Conservation (phyloP, 2,329 filamentous ascomycete species). For the Aspergillus floridensis region DNA sequence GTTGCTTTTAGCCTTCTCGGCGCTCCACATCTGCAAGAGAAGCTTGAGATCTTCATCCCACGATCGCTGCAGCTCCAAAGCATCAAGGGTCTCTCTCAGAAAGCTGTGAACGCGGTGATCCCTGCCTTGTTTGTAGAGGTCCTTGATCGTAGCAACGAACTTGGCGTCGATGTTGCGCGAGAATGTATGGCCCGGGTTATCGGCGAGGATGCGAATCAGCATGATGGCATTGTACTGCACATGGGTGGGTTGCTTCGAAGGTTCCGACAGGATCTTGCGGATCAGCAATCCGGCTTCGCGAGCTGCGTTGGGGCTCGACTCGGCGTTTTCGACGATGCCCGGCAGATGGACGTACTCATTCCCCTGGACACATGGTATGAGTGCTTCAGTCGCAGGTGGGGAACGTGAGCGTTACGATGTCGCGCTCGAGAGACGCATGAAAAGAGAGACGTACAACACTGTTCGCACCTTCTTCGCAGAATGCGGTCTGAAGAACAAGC, state of each 20-base stretch:
- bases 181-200: conserved; percentile 88
- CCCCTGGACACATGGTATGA: conserved; percentile 52
- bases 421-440: conserved; percentile 2
- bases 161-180: conserved; percentile 86
- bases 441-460: conserved; percentile 45
- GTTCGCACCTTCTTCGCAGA: conserved; percentile 70
- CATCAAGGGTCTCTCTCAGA: conserved; percentile 79
- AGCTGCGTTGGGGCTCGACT: conserved; percentile 84
- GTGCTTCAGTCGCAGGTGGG: neutral
- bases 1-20: conserved; percentile 70
- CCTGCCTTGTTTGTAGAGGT: conserved; percentile 66
- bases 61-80: conserved; percentile 68
- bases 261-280: conserved; percentile 75
- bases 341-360: conserved; percentile 92
- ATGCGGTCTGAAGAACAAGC: conserved; percentile 60
- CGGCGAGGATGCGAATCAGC: conserved; percentile 85
- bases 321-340: conserved; percentile 88
- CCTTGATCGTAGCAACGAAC: conserved; percentile 73
- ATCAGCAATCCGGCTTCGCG: conserved; percentile 76
- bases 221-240: conserved; percentile 96
- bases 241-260: conserved; percentile 63
- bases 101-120: conserved; percentile 81
- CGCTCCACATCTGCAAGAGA: conserved; percentile 84
- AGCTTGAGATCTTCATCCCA: conserved; percentile 70
- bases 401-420: neutral